phyloP scores from a whole-genome alignment of 1,139 yeast genomes.

The Scheffersomyces parashehatae region DNA sequence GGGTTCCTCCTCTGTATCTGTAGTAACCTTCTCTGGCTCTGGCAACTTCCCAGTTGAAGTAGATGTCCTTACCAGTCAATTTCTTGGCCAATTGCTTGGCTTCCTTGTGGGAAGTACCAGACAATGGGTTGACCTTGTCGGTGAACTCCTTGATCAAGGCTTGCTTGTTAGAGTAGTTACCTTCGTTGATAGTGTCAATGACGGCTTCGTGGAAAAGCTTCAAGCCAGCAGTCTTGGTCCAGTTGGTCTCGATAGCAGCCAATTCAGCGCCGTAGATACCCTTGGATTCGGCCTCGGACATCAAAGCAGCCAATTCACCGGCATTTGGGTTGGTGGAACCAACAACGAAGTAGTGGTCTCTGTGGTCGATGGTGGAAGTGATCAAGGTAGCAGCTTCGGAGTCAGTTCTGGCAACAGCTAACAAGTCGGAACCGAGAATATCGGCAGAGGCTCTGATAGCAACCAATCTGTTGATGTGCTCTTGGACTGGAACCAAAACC shows the following conservation, averaged over 20 bases:
- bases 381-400: conserved; percentile 96
- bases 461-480: conserved; percentile 90
- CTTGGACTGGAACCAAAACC: conserved; percentile 96
- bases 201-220: conserved; percentile 93
- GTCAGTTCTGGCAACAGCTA: conserved; percentile 93
- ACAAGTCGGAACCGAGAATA: conserved; percentile 81
- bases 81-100: conserved; percentile 78
- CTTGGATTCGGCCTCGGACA: conserved; percentile 76
- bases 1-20: conserved; percentile 95
- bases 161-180: conserved; percentile 62
- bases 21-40: conserved; percentile 98
- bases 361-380: conserved; percentile 89
- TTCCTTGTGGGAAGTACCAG: conserved; percentile 74
- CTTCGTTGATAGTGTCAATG: conserved; percentile 72
- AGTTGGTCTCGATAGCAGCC: conserved; percentile 73
- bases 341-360: conserved; percentile 90
- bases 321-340: conserved; percentile 88
- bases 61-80: conserved; percentile 78
- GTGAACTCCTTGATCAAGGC: conserved; percentile 66
- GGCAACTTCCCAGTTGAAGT: conserved; percentile 95
- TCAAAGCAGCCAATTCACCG: conserved; percentile 71
- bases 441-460: conserved; percentile 97
- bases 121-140: conserved; percentile 69
- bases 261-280: conserved; percentile 75
- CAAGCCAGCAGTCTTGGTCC: conserved; percentile 83